These are phyloP conservation scores for Puccinia horiana DNA, from an alignment of 1,284 basidiomycete genomes.

Conservation along the genomic window DNA sequence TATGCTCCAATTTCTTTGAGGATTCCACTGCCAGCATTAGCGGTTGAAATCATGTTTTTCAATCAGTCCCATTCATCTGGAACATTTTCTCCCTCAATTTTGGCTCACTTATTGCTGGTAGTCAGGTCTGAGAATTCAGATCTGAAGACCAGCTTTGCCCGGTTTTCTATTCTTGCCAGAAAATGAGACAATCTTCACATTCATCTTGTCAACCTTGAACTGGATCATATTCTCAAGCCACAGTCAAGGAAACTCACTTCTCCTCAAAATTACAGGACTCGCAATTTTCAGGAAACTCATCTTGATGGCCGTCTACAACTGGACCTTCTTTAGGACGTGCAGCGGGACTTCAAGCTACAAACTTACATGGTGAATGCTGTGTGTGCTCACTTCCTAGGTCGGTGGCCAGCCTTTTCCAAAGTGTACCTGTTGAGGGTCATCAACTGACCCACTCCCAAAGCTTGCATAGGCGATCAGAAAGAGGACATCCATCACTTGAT, in stretches of 20 bases:
- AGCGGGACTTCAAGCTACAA: constrained; percentile 89
- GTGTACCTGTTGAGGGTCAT: constrained; percentile 59
- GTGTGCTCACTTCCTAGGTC: constrained; percentile 83
- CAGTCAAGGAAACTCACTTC: constrained; percentile 87
- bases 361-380: constrained; percentile 94
- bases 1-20: no score
- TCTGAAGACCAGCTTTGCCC: constrained; percentile 72
- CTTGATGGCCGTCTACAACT: constrained; percentile 88
- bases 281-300: constrained; percentile 86
- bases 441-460: background rate
- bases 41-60: no score
- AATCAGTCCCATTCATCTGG: constrained; percentile 81
- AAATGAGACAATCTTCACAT: background rate
- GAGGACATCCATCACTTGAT: constrained; percentile 96
- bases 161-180: no score
- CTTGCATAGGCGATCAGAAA: constrained; percentile 74
- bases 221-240: constrained; percentile 69
- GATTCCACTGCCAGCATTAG: no score
- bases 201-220: background rate
- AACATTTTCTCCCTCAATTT: constrained; percentile 94
- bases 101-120: constrained; percentile 88
- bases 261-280: constrained; percentile 89
- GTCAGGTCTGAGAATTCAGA: constrained; percentile 80
- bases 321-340: constrained; percentile 92
- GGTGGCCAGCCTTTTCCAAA: constrained; percentile 20